These are phyloP conservation scores for Tieghemiomyces parasiticus DNA, from an alignment of 192 early-diverging fungal genomes.

Conservation along the genomic window DNA sequence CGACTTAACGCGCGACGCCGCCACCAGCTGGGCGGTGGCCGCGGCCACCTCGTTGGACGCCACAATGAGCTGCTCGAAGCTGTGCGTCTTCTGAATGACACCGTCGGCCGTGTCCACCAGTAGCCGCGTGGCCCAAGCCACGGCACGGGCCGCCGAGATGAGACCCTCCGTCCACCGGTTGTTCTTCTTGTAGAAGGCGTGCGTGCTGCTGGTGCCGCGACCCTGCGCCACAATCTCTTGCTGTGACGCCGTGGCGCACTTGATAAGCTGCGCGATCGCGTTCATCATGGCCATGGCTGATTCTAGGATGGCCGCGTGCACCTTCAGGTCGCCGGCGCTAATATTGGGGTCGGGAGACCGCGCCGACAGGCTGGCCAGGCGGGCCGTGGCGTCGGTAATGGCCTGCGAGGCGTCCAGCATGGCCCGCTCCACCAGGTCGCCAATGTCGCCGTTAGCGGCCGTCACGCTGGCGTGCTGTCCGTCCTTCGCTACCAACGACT, in stretches of 20 bases:
- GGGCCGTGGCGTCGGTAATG: slow-evolving; percentile 78
- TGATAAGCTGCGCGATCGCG: slow-evolving; percentile 87
- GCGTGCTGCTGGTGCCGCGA: slow-evolving; percentile 56
- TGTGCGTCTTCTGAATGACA: slow-evolving; percentile 76
- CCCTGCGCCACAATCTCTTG: slow-evolving; percentile 95
- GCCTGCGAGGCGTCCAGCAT: slow-evolving; percentile 84
- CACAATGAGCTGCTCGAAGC: slow-evolving; percentile 92
- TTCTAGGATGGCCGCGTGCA: slow-evolving; percentile 80
- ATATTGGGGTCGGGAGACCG: slow-evolving; percentile 56
- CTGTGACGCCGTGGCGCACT: slow-evolving; percentile 86
- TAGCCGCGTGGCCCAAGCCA: slow-evolving; percentile 82
- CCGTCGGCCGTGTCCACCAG: slow-evolving; percentile 95
- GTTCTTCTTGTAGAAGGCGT: slow-evolving; percentile 98
- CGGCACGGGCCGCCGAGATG: slow-evolving; percentile 89
- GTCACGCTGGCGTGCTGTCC: slow-evolving; percentile 26
- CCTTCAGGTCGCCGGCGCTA: slow-evolving; percentile 64
- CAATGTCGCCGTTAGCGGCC: slow-evolving; percentile 61
- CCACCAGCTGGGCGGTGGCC: slow-evolving; percentile 91
- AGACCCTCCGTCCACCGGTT: slow-evolving; percentile 99
- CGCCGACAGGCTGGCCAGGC: slow-evolving; percentile 64
- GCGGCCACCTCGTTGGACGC: slow-evolving; percentile 93
- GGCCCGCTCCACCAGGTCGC: slow-evolving; percentile 82
- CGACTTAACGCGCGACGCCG: slow-evolving; percentile 91
- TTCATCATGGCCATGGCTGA: slow-evolving; percentile 86
- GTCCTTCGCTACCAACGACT: slow-evolving; percentile 53